Base-by-base conservation (phyloP, 768 basidiomycete genomes). In the Butyriboletus loyo region DNA sequence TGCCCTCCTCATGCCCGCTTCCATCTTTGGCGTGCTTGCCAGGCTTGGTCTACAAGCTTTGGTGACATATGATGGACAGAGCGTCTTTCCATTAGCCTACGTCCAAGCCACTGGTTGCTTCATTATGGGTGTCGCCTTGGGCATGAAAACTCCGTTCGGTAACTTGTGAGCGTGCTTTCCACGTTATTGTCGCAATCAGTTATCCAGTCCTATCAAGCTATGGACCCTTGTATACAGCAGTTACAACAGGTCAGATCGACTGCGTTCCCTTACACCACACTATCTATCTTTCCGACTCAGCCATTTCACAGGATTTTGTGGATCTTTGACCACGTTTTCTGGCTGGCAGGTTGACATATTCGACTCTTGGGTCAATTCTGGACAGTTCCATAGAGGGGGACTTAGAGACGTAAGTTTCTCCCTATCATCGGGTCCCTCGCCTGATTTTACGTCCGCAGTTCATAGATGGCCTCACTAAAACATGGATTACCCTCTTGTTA, bases 251-350 rank as follows among this genome's bases (percentile, higher is more conserved):
- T 85, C 55, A 58, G 71, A 62, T 43, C 48, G 10, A 17, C 30
- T 28, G n/a, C 27, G 13, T 13, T 42, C 10, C 39, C 30, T 27
- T 42, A 31, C 11, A 35, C 36, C 30, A 28, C 37, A 45, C 38
- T 21, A 17, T 50, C 38, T 21, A 17, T 50, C 24, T 44, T 27
- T 46, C 32, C 40, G 28, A 56, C 46, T 34, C 39, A 14, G 30
- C 34, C 24, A 34, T 42, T 15, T 40, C 25, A 45, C 53, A 87
- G 94, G 92, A 14, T 92, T 98, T 69, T 98, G 97, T 65, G 97
- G 96, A 4, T 96, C 92, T 2, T 71, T 98, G 60, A 99, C 97
- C 10, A 98, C 94, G 2, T 98, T 98, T 74, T 97, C 95, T 15
- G 82, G 86, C 34, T 98, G 97, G 97, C 92, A 98, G 69, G 66